Conservation (phyloP, 768 basidiomycete species). For the Russula dissimulans region DNA sequence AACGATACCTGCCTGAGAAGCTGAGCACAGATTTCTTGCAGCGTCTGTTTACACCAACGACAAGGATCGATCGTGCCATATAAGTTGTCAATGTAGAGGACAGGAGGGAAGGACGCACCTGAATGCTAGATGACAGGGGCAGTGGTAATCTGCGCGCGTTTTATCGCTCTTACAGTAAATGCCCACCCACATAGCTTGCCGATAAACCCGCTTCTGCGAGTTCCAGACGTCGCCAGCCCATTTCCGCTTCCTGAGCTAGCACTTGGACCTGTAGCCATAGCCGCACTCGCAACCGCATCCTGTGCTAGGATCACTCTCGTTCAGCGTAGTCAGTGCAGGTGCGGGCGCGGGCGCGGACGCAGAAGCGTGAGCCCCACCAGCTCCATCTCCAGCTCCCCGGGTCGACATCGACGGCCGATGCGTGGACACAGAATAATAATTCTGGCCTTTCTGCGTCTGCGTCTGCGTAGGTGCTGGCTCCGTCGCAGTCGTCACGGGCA, state of each 20-base stretch:
- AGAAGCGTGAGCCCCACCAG: conserved; percentile 10
- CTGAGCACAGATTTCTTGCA: conserved; percentile 33
- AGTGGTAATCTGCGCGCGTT: conserved; percentile 26
- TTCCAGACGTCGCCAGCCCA: conserved; percentile 2
- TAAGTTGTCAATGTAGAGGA: neutral
- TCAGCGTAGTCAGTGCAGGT: conserved; percentile 27
- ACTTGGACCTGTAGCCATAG: neutral
- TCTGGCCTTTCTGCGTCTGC: conserved; percentile 26
- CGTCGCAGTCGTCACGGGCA: too few relatives aligned
- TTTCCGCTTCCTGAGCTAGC: neutral
- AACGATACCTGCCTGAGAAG: conserved; percentile 43
- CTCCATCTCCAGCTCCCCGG: conserved; percentile 26
- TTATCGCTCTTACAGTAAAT: conserved; percentile 61
- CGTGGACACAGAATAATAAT: conserved; percentile 44
- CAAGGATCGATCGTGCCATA: too few relatives aligned
- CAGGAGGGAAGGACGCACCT: neutral
- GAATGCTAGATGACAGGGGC: neutral
- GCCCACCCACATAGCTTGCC: conserved; percentile 57
- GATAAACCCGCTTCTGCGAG: conserved; percentile 52
- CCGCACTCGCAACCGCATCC: too few relatives aligned
- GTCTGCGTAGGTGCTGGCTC: neutral
- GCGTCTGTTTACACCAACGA: neutral
- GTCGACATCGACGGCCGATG: conserved; percentile 39
- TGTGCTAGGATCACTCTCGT: conserved; percentile 28
- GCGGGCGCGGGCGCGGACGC: conserved; percentile 18